A percentile compares a stretch with the other conserved stretches of the same genome.
These are phyloP conservation scores for Peterozyma toletana DNA, from an alignment of 805 yeast species.

Conservation along the genomic window DNA sequence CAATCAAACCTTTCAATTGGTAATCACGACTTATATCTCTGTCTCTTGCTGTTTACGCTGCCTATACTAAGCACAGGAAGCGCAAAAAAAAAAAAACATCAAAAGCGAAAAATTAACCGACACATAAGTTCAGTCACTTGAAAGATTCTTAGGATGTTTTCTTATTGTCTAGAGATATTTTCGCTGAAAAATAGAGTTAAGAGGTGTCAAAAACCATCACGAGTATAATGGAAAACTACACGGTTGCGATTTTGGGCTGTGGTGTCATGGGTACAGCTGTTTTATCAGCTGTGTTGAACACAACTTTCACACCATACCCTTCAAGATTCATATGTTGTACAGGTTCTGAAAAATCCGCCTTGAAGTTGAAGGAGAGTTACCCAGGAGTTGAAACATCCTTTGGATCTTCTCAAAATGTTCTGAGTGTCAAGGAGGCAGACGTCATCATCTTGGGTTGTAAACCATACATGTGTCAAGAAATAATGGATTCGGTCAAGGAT, in stretches of 20 bases:
- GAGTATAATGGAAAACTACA: constrained; percentile 24
- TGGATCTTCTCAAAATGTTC: constrained; percentile 35
- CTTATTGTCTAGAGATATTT: no score
- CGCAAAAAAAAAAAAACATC: no score
- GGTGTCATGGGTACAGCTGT: constrained; percentile 97
- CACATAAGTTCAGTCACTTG: no score
- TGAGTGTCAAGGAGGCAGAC: constrained; percentile 58
- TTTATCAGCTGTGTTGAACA: constrained; percentile 63
- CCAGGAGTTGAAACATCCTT: constrained; percentile 44
- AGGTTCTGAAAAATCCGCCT: constrained; percentile 42
- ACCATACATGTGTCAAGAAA: constrained; percentile 68
- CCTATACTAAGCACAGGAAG: no score
- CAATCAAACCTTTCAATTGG: no score
- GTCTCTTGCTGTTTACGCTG: no score
- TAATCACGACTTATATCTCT: no score
- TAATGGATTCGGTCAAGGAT: constrained; percentile 42
- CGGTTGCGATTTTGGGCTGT: constrained; percentile 78
- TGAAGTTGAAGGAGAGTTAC: constrained; percentile 39
- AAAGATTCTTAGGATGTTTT: no score
- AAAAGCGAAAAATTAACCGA: no score
- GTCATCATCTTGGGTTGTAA: constrained; percentile 81
- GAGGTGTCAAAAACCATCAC: no score
- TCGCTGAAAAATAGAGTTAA: no score
- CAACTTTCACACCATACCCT: constrained; percentile 51
- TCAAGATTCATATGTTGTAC: constrained; percentile 74